Evolutionary conservation across 306 rosid genomes (phyloP).

Genomic region (Dryas drummondii): DNA sequence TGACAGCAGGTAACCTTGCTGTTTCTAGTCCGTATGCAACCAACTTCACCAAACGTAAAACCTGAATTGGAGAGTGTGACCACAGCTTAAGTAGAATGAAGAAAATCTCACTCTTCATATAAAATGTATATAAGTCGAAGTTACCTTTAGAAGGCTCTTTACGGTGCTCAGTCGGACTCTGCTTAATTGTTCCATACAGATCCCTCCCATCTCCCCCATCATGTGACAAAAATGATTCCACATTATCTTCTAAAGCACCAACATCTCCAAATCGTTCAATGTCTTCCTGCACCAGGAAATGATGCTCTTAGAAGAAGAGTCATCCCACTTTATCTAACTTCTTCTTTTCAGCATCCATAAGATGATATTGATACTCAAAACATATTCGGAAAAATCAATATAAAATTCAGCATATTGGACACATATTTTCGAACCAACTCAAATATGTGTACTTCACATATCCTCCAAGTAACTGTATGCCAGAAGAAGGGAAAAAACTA

Average conservation of each 20-base stretch:
- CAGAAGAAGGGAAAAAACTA: constrained; percentile 27
- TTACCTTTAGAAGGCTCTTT: constrained; percentile 81
- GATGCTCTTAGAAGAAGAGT: constrained; percentile 13
- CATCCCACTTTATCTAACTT: neutral
- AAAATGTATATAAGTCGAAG: constrained; percentile 14
- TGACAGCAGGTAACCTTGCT: constrained; percentile 92
- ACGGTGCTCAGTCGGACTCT: constrained; percentile 57
- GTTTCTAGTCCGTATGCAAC: constrained; percentile 79
- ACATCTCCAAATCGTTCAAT: constrained; percentile 89
- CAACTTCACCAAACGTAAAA: constrained; percentile 71
- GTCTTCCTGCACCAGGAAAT: constrained; percentile 65
- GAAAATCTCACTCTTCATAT: neutral
- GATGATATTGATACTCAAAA: neutral
- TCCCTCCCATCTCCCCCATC: constrained; percentile 83
- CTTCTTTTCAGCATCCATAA: neutral
- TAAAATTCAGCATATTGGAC: too few relatives aligned
- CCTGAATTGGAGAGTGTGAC: constrained; percentile 43
- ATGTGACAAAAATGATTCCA: constrained; percentile 82
- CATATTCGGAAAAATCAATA: neutral
- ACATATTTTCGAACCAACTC: neutral
- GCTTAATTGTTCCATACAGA: constrained; percentile 64
- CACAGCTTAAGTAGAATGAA: constrained; percentile 26
- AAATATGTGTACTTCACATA: neutral
- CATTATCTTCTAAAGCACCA: constrained; percentile 86
- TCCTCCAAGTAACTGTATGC: neutral